Evolutionary conservation across 192 early-diverging fungal genomes (phyloP).

Genomic region (Linnemannia zychae): DNA sequence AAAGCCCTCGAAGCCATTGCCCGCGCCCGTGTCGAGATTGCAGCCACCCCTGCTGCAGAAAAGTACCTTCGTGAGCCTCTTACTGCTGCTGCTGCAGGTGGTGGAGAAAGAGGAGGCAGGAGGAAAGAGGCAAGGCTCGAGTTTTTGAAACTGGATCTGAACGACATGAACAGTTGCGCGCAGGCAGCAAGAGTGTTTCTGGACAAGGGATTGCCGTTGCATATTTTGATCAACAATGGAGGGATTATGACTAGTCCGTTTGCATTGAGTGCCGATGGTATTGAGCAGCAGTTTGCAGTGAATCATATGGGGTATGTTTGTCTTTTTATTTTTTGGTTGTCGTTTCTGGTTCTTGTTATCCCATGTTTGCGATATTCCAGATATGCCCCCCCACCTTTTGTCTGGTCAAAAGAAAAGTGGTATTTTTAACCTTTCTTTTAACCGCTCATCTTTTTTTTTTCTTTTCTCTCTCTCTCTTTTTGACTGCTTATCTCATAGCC

Average conservation of each 20-base stretch:
- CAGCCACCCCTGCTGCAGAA: neutral
- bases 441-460: neutral
- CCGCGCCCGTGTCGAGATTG: constrained; percentile 16
- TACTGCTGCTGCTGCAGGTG: too few relatives aligned
- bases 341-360: neutral
- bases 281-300: constrained; percentile 62
- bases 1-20: constrained; percentile 36
- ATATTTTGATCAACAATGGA: constrained; percentile 61
- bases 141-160: constrained; percentile 52
- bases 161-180: constrained; percentile 41
- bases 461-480: constrained; percentile 25
- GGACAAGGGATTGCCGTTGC: constrained; percentile 55
- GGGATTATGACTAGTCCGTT: constrained; percentile 42
- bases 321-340: neutral
- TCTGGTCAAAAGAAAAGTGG: too few relatives aligned
- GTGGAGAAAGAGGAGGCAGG: constrained; percentile 9
- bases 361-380: too few relatives aligned
- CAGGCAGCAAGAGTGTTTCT: constrained; percentile 55
- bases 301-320: constrained; percentile 64
- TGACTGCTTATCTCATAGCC: constrained; percentile 34
- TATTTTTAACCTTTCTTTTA: too few relatives aligned
- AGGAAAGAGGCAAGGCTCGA: constrained; percentile 36
- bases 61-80: neutral
- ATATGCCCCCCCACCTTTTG: too few relatives aligned
- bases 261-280: constrained; percentile 49